A percentile compares a stretch with the other conserved stretches of the same genome.
Evolutionary conservation across 108 stramenopile species (phyloP).

Genomic region (Skeletonema costatum): DNA sequence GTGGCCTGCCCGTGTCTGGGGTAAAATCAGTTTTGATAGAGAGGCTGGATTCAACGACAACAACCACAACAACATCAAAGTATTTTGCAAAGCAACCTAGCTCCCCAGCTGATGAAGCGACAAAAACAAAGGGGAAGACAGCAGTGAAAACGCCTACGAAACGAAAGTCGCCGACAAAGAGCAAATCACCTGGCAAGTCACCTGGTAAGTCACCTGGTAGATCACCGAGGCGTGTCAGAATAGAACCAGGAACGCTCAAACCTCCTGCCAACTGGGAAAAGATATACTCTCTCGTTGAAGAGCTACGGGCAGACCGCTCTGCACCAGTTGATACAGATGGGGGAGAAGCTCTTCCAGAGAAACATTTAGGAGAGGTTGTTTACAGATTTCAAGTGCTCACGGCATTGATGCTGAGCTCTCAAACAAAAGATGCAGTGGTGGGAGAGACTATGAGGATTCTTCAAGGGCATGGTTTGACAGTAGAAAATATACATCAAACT

Average conservation of each 20-base stretch:
- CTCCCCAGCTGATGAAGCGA: neutral
- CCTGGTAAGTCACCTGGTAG: slow-evolving; percentile 4
- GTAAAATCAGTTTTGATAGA: slow-evolving; percentile 30
- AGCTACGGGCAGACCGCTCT: slow-evolving; percentile 74
- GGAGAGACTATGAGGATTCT: slow-evolving; percentile 74
- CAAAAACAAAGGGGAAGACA: neutral
- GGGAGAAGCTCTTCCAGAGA: slow-evolving; percentile 69
- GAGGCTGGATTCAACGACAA: slow-evolving; percentile 10
- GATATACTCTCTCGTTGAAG: slow-evolving; percentile 74
- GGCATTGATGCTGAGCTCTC: slow-evolving; percentile 86
- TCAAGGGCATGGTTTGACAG: slow-evolving; percentile 64
- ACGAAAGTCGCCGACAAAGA: slow-evolving; percentile 15
- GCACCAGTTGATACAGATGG: slow-evolving; percentile 88
- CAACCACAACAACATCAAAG: slow-evolving; percentile 23
- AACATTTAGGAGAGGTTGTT: slow-evolving; percentile 37
- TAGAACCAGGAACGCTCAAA: slow-evolving; percentile 42
- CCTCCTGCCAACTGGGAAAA: slow-evolving; percentile 72
- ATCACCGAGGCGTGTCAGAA: slow-evolving; percentile 45
- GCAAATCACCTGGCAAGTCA: slow-evolving; percentile 6
- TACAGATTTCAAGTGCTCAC: slow-evolving; percentile 81
- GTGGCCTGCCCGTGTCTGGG: slow-evolving; percentile 27
- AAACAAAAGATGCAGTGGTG: slow-evolving; percentile 93
- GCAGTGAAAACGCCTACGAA: slow-evolving; percentile 2
- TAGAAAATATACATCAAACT: slow-evolving; percentile 69
- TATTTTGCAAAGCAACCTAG: slow-evolving; percentile 16